A percentile compares a stretch with the other conserved stretches of the same genome.
Conservation (phyloP, 1,139 yeast genomes). For the Geotrichum carabidarum region DNA sequence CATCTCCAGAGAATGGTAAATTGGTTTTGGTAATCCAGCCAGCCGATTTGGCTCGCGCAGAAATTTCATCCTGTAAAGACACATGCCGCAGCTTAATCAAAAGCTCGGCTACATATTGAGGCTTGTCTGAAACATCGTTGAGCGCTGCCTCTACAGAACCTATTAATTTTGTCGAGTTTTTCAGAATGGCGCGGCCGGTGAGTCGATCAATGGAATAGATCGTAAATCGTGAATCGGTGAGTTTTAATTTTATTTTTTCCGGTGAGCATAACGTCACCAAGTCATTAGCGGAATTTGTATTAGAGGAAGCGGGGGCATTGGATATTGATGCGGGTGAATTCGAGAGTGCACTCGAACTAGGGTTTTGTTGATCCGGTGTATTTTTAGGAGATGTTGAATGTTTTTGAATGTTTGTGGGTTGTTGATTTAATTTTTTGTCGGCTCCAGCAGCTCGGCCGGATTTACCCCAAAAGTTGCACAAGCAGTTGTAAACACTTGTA, state of each 20-base stretch:
- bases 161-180: slow-evolving; percentile 32
- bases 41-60: slow-evolving; percentile 32
- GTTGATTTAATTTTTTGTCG: slow-evolving; percentile 1
- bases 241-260: slow-evolving; percentile 26
- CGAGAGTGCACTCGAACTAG: slow-evolving; percentile 5
- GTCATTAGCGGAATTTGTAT: slow-evolving; percentile 1
- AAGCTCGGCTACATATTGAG: slow-evolving; percentile 28
- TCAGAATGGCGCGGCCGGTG: slow-evolving; percentile 34
- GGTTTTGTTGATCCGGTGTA: slow-evolving; percentile 1
- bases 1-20: slow-evolving; percentile 28
- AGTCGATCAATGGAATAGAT: slow-evolving; percentile 32
- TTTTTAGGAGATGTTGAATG: slow-evolving; percentile 6
- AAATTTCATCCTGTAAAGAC: slow-evolving; percentile 35
- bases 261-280: slow-evolving; percentile 20
- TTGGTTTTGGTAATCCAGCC: slow-evolving; percentile 36
- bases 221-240: slow-evolving; percentile 29
- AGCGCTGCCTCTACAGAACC: slow-evolving; percentile 32
- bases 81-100: slow-evolving; percentile 31
- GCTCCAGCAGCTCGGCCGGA: slow-evolving; percentile 13
- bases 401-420: slow-evolving; percentile 1
- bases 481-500: slow-evolving; percentile 25
- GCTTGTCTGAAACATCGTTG: slow-evolving; percentile 31
- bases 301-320: not conserved
- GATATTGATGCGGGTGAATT: not conserved
- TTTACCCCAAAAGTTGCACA: slow-evolving; percentile 19